Conservation (phyloP, 1,139 yeast species). For the Debaryomyces coudertii region DNA sequence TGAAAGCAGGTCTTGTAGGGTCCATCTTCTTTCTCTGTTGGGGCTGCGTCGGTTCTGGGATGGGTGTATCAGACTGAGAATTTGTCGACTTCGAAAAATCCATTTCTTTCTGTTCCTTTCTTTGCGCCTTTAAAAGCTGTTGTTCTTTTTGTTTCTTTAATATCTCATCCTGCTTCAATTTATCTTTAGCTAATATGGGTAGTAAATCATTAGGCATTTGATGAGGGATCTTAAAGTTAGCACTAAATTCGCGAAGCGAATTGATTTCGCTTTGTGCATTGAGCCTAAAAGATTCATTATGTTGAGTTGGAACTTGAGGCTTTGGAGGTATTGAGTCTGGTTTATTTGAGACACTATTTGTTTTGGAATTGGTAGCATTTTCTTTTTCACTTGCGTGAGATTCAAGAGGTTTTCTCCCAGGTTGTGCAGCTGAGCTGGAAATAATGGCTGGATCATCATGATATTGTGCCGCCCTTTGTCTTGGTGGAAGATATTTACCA, state of each 20-base stretch:
- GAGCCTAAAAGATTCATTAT: slow-evolving; percentile 47
- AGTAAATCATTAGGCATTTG: slow-evolving; percentile 75
- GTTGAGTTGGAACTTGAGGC: slow-evolving; percentile 29
- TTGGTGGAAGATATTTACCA: slow-evolving; percentile 63
- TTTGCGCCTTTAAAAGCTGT: slow-evolving; percentile 20
- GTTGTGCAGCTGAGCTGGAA: slow-evolving; percentile 47
- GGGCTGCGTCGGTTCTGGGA: slow-evolving; percentile 9
- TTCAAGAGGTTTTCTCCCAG: slow-evolving; percentile 5
- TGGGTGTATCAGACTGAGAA: slow-evolving; percentile 13
- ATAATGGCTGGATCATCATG: slow-evolving; percentile 81
- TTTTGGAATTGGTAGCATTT: slow-evolving; percentile 6
- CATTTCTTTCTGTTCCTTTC: slow-evolving; percentile 17
- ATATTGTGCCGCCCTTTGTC: slow-evolving; percentile 63
- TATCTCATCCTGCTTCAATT: slow-evolving; percentile 64
- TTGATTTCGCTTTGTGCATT: slow-evolving; percentile 71
- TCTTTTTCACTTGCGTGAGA: background rate
- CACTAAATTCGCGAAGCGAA: slow-evolving; percentile 81
- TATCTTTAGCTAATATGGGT: slow-evolving; percentile 74
- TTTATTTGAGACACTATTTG: slow-evolving; percentile 19
- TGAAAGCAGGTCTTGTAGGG: slow-evolving; percentile 61
- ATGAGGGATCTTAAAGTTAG: slow-evolving; percentile 76
- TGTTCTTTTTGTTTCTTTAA: slow-evolving; percentile 36
- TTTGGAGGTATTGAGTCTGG: slow-evolving; percentile 41
- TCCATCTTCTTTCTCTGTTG: slow-evolving; percentile 50
- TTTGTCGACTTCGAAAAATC: slow-evolving; percentile 14